A percentile compares a stretch with the other conserved stretches of the same genome.
These are phyloP conservation scores for Blastocystis sp. DNA, from an alignment of 352 stramenopile genomes.

Conservation along the genomic window DNA sequence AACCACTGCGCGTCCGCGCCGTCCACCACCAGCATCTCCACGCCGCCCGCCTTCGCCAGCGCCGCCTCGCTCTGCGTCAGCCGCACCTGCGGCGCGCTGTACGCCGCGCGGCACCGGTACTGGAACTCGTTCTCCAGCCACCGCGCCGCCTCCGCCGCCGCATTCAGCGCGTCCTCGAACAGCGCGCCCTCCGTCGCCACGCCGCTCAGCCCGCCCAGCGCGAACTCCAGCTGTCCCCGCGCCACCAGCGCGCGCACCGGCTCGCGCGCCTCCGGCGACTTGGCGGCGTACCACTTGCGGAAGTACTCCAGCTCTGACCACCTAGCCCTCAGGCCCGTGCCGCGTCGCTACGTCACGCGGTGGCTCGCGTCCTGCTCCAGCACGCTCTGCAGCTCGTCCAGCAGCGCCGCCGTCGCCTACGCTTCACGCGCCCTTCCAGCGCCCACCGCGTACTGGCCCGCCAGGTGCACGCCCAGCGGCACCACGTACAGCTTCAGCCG, in stretches of 20 bases:
- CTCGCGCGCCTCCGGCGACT: background rate
- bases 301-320: conserved; percentile 39
- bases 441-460: background rate
- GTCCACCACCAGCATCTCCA: conserved; percentile 51
- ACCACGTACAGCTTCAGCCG: conserved; percentile 50
- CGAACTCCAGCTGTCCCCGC: conserved; percentile 12
- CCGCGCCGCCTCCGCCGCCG: background rate
- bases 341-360: background rate
- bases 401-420: background rate
- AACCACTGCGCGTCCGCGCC: background rate
- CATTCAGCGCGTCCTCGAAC: conserved; percentile 20
- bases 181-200: background rate
- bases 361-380: background rate
- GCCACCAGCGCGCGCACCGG: conserved; percentile 1
- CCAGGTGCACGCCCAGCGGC: conserved; percentile 5
- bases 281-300: conserved; percentile 16
- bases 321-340: background rate
- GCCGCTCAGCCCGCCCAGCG: conserved; percentile 4
- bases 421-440: background rate
- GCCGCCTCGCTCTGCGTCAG: background rate
- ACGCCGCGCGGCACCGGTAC: background rate
- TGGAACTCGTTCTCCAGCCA: conserved; percentile 38
- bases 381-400: background rate
- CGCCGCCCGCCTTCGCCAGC: conserved; percentile 5
- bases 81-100: background rate